Conservation (phyloP, 2,329 filamentous ascomycete genomes). For the Fusarium sulawesiense region DNA sequence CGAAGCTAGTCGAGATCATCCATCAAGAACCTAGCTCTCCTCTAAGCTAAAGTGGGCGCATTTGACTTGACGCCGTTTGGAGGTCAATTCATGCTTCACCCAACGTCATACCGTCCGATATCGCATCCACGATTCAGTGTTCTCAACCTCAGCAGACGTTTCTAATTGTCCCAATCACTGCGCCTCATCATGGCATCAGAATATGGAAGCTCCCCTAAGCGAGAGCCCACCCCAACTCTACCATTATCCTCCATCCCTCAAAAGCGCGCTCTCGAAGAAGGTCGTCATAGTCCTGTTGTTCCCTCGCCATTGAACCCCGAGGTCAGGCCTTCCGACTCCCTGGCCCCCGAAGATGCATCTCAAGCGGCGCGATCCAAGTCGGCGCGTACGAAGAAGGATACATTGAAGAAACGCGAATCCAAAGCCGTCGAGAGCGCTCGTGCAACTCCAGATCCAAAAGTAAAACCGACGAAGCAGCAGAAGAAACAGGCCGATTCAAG, state of each 20-base stretch:
- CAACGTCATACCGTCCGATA: slow-evolving; percentile 1
- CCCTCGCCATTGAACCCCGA: slow-evolving; percentile 81
- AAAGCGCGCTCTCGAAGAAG: slow-evolving; percentile 75
- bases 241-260: slow-evolving; percentile 66
- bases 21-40: background rate
- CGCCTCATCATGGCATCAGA: slow-evolving; percentile 52
- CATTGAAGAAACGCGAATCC: slow-evolving; percentile 75
- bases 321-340: slow-evolving; percentile 56
- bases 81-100: background rate
- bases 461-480: slow-evolving; percentile 43
- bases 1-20: slow-evolving; percentile 11
- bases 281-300: slow-evolving; percentile 72
- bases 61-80: slow-evolving; percentile 7
- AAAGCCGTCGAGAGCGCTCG: slow-evolving; percentile 66
- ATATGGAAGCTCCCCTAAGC: slow-evolving; percentile 52
- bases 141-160: background rate
- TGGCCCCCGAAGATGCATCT: slow-evolving; percentile 61
- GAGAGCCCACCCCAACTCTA: slow-evolving; percentile 55
- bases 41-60: slow-evolving; percentile 18
- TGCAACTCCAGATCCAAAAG: slow-evolving; percentile 68
- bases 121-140: background rate
- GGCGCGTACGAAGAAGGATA: slow-evolving; percentile 70
- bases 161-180: background rate
- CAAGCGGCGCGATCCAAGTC: slow-evolving; percentile 53
- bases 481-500: slow-evolving; percentile 59